Evolutionary conservation across 306 rosid genomes (phyloP), one percentile per base, ranked within the genome.

Genomic region (Inga oerstediana): DNA sequence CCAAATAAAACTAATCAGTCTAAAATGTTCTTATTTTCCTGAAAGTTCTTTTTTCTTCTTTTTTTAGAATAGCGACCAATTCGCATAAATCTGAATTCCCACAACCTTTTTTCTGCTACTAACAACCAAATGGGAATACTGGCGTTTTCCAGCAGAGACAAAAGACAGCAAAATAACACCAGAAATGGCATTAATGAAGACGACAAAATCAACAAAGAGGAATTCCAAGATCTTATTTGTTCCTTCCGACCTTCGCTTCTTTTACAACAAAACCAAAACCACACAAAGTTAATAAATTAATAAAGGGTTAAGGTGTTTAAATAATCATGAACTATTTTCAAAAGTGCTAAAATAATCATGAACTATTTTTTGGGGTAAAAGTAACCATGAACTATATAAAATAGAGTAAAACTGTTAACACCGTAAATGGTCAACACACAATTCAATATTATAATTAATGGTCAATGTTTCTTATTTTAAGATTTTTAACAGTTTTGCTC

Each of bases 81-180:
- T 35, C 41, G 82, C 34, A 73, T 84, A 35, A n/a, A 62, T 64
- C 54, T 70, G 74, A 39, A 72, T 54, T 58, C 79, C 43, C 30
- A 61, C 64, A 30, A 10, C 67, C 78, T 79, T 49, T 48, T 49
- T 52, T 58, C 77, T 68, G n/a, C 43, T 9, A 27, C 81, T 59
- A 76, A 35, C 72, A 69, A 82, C 85, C 85, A 86, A 72, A 54
- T 39, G 81, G 74, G 64, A 79, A 77, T 81, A 79, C 74, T 81
- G 46, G 48, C 81, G 75, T 66, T 88, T 84, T 84, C 84, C 83
- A 79, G 27, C 61, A 74, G 61, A 76, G 86, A 83, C 88, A 79
- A 82, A 74, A 74, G 39, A 84, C 78, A 82, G 65, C 15, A 85
- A 88, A 84, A 84, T 43, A 69, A 80, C 78, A 66, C 17, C 70